phyloP scores from a whole-genome alignment of 768 basidiomycete species.

The Tricholoma bakamatsutake region DNA sequence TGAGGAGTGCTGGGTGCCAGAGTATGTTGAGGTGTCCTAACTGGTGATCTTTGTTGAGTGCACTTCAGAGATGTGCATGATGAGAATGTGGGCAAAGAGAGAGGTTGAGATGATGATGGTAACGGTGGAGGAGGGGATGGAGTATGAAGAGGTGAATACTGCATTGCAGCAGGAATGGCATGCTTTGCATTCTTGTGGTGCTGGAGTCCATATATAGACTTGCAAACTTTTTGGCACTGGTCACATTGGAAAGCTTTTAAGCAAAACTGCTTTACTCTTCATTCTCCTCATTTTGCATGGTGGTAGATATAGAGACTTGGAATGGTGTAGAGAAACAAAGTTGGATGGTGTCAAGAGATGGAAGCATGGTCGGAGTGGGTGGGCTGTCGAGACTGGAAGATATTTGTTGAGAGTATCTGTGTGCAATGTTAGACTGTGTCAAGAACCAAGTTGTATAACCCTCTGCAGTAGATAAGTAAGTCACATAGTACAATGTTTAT shows the following conservation, averaged over 20 bases:
- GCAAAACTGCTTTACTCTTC: neutral
- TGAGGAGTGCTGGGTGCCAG: neutral
- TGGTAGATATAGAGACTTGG: neutral
- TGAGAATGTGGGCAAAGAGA: neutral
- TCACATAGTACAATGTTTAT: neutral
- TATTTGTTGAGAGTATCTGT: too few species aligned
- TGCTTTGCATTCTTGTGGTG: neutral
- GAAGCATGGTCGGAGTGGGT: too few species aligned
- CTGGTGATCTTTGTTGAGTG: neutral
- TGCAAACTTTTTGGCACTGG: neutral
- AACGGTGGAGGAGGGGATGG: neutral
- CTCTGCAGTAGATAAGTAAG: neutral
- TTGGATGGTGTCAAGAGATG: neutral
- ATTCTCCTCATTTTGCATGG: neutral
- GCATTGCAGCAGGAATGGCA: neutral
- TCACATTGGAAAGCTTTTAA: neutral
- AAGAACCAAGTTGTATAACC: neutral
- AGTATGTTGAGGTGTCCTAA: neutral
- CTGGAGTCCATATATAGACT: neutral
- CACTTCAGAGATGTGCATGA: neutral
- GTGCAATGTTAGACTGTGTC: too few species aligned
- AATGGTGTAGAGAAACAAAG: neutral
- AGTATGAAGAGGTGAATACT: neutral
- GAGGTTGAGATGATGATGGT: neutral
- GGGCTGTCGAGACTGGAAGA: too few species aligned